These are phyloP conservation scores for Effrenium voratum DNA, from an alignment of 73 alveolate species.

Conservation along the genomic window DNA sequence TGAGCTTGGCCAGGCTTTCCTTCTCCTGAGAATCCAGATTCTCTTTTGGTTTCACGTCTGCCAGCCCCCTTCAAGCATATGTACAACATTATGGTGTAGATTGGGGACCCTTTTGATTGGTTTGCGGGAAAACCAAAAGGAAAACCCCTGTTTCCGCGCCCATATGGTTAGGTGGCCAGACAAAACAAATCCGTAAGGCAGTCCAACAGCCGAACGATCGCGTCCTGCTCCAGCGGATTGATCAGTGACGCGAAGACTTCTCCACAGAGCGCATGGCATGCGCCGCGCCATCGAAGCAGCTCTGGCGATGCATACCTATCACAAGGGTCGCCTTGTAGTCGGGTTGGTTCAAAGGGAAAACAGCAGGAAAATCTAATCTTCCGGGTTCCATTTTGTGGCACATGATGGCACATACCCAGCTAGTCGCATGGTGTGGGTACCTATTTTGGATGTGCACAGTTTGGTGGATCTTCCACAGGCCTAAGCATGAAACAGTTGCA, in stretches of 20 bases:
- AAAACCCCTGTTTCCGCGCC: no score
- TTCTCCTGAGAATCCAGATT: slow-evolving; percentile 42
- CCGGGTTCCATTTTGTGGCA: no score
- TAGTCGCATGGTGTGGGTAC: no score
- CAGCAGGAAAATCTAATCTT: no score
- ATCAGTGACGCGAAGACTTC: slow-evolving; percentile 83
- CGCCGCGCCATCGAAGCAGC: slow-evolving; percentile 88
- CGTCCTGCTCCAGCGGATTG: slow-evolving; percentile 70
- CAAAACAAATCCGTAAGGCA: no score
- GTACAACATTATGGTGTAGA: no score
- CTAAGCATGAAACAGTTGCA: no score
- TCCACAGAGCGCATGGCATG: slow-evolving; percentile 88
- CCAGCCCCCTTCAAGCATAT: neutral
- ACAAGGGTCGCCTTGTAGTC: neutral
- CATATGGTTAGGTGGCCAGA: no score
- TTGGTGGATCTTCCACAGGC: no score
- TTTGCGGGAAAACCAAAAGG: no score
- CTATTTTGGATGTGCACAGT: no score
- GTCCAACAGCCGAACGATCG: neutral
- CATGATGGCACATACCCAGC: neutral
- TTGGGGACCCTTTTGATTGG: no score
- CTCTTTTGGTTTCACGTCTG: neutral
- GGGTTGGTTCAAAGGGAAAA: neutral
- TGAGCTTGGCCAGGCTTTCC: slow-evolving; percentile 82
- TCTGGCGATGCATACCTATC: slow-evolving; percentile 61